Percentiles rank a stretch among this genome's conserved stretches.
phyloP scores from a whole-genome alignment of 768 basidiomycete species.

The Serendipita sp. region DNA sequence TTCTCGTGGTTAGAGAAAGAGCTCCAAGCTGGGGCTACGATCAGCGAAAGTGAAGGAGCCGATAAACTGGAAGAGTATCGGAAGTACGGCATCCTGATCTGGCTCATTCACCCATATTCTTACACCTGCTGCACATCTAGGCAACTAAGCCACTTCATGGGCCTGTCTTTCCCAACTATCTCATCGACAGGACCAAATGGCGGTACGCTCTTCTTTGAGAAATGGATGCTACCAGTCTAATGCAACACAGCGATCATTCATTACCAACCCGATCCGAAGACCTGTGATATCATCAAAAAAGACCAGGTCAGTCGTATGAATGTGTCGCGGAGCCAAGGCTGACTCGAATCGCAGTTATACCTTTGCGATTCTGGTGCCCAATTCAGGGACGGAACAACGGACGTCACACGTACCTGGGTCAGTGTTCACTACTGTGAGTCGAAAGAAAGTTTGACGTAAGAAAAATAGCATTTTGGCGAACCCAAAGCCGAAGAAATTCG shows the following conservation, averaged over 20 bases:
- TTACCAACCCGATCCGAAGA: conserved; percentile 62
- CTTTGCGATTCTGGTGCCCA: conserved; percentile 84
- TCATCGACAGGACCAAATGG: conserved; percentile 87
- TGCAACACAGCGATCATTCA: conserved; percentile 66
- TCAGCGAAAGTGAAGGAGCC: conserved; percentile 72
- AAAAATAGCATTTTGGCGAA: conserved; percentile 64
- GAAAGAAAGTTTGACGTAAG: neutral
- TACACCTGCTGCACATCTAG: conserved; percentile 24
- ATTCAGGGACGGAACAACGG: conserved; percentile 87
- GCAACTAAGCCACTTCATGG: conserved; percentile 64
- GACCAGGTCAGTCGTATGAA: conserved; percentile 38
- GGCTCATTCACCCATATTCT: neutral
- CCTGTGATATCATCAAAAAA: conserved; percentile 58
- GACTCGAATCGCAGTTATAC: conserved; percentile 33
- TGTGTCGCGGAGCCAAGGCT: too few species aligned
- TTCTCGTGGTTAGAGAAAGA: conserved; percentile 92
- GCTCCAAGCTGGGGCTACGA: conserved; percentile 36
- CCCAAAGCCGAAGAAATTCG: conserved; percentile 71
- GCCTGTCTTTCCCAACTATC: conserved; percentile 83
- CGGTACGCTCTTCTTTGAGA: conserved; percentile 28
- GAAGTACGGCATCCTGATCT: conserved; percentile 35
- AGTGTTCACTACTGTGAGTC: neutral
- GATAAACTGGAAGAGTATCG: conserved; percentile 64
- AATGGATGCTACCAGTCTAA: neutral
- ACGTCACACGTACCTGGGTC: conserved; percentile 82